Conservation (phyloP, 495 filamentous ascomycete genomes). For the Neurospora sublineolata region DNA sequence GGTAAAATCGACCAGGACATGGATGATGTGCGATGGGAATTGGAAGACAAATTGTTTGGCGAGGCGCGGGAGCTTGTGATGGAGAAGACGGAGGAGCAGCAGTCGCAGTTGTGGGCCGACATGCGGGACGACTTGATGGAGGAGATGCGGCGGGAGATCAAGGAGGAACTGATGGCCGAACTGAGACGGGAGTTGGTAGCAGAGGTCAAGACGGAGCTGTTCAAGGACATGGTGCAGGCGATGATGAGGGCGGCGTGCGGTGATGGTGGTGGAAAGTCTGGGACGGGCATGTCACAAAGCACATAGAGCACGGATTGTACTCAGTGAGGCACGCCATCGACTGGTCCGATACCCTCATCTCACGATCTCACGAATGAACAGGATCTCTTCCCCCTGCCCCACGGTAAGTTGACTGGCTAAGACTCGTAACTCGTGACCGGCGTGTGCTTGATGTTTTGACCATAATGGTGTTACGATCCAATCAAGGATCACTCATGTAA, state of each 20-base stretch:
- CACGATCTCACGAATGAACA: neutral
- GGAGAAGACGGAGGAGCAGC: constrained; percentile 2
- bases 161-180: neutral
- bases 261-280: neutral
- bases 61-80: neutral
- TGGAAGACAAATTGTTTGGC: constrained; percentile 1
- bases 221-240: constrained; percentile 5
- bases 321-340: neutral
- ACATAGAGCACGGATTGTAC: neutral
- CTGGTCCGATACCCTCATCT: neutral
- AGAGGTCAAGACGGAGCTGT: constrained; percentile 1
- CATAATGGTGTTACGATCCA: too few relatives aligned
- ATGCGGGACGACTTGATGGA: neutral
- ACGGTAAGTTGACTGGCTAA: too few relatives aligned
- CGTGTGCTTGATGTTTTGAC: too few relatives aligned
- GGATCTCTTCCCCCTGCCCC: neutral
- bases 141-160: neutral
- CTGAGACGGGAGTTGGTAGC: neutral
- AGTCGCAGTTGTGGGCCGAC: neutral
- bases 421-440: too few relatives aligned
- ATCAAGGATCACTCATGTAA: too few relatives aligned
- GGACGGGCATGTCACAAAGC: neutral
- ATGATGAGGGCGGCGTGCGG: constrained; percentile 4
- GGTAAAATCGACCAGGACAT: constrained; percentile 3
- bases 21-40: neutral